phyloP scores from a whole-genome alignment of 2,329 filamentous ascomycete genomes.

The Phialophora tarda region DNA sequence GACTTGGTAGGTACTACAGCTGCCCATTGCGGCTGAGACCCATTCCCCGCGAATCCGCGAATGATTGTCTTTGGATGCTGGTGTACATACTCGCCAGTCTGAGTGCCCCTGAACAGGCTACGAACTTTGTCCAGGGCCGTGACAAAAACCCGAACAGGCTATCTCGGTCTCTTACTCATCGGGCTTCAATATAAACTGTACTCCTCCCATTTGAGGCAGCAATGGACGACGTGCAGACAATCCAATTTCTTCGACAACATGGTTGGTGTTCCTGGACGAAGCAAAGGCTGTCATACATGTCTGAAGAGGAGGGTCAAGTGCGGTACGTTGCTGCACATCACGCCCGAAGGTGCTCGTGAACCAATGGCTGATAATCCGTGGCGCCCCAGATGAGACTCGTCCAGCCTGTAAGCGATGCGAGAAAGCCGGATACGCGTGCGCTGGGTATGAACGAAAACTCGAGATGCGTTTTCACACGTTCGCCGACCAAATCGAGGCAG shows the following conservation, averaged over 20 bases:
- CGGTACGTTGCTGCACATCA: conserved; percentile 26
- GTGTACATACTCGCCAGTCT: conserved; percentile 6
- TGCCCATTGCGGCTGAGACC: conserved; percentile 12
- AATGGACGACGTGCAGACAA: conserved; percentile 28
- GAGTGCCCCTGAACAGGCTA: conserved; percentile 3
- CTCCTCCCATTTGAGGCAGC: conserved; percentile 26
- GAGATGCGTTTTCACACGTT: conserved; percentile 34
- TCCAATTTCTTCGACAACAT: conserved; percentile 24
- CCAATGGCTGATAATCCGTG: conserved; percentile 24
- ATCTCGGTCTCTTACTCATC: conserved; percentile 13
- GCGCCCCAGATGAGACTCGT: conserved; percentile 30
- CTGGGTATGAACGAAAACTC: conserved; percentile 32
- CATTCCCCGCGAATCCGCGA: conserved; percentile 4
- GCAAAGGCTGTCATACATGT: conserved; percentile 37
- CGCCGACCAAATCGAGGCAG: conserved; percentile 18
- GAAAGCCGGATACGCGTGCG: conserved; percentile 32
- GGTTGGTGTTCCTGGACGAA: conserved; percentile 36
- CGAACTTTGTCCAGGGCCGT: not conserved
- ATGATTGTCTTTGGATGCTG: conserved; percentile 5
- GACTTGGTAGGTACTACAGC: conserved; percentile 1
- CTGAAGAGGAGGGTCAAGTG: conserved; percentile 36
- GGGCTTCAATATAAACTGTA: conserved; percentile 23
- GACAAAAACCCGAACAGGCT: conserved; percentile 10
- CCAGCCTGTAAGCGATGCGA: conserved; percentile 34
- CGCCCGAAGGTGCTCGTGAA: not conserved